phyloP scores from a whole-genome alignment of 345 rosid species.

The Noccaea caerulescens region DNA sequence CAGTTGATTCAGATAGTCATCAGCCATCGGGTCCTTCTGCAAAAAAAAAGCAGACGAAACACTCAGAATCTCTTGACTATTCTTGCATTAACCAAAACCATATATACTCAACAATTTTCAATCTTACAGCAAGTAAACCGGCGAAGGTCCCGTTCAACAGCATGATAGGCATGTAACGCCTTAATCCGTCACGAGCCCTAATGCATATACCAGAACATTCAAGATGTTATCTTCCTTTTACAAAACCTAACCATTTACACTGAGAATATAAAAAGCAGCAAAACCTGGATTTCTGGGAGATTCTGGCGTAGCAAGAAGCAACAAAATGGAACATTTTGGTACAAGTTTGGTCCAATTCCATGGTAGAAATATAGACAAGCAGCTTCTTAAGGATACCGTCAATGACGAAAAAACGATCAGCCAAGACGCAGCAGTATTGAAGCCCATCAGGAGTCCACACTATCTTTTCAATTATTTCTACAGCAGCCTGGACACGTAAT shows the following conservation, averaged over 20 bases:
- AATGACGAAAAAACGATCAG: conserved; percentile 46
- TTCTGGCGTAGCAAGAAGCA: conserved; percentile 51
- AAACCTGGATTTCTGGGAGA: conserved; percentile 60
- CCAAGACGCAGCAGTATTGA: conserved; percentile 47
- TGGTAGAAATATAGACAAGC: conserved; percentile 33
- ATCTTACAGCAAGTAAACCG: conserved; percentile 38
- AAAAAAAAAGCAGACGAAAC: neutral
- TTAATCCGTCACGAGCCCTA: conserved; percentile 38
- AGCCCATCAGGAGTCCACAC: conserved; percentile 48
- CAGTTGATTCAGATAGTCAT: conserved; percentile 5
- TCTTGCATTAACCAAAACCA: conserved; percentile 12
- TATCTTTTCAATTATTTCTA: conserved; percentile 50
- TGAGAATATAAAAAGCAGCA: neutral
- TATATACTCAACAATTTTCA: neutral
- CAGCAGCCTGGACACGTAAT: conserved; percentile 49
- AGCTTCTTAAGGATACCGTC: conserved; percentile 36
- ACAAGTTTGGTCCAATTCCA: conserved; percentile 4
- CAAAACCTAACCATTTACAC: too few relatives aligned
- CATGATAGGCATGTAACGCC: conserved; percentile 30
- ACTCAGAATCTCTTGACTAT: neutral
- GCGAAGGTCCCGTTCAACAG: conserved; percentile 31
- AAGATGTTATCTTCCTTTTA: neutral
- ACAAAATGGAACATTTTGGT: conserved; percentile 29
- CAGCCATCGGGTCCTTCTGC: conserved; percentile 39
- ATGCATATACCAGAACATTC: conserved; percentile 12